Evolutionary conservation across 169 alveolate genomes (phyloP), one percentile per base, ranked within the genome.

Genomic region (Besnoitia besnoiti): DNA sequence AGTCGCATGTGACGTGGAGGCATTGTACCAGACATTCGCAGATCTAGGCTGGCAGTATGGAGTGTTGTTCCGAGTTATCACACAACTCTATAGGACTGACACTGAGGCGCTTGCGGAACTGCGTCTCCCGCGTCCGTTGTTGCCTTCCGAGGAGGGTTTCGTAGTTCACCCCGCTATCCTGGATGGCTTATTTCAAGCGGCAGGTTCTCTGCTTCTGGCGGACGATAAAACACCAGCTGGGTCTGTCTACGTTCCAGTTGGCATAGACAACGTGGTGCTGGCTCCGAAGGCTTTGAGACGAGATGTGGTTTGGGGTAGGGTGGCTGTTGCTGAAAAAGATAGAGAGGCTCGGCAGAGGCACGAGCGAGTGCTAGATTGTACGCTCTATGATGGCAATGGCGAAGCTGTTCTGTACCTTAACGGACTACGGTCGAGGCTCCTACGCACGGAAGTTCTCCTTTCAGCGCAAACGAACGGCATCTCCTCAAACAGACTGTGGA

Each of bases 31-130:
- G 39, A 67, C 80, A 67, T 67, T 67, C 44, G 46, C 47, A n/a
- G 46, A 67, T 0, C 24, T 67, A 67, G 80, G 80, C 47, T 67
- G 80, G 80, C 80, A 67, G n/a, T 67, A 67, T 35, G 80, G 80
- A 42, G n/a, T 8, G 24, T 33, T 35, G 39, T 67, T 67, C 44
- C 80, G 42, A 16, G 21, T 42, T 7, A 67, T 67, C 10, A 16
- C 80, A 16, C 80, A 33, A 24, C 80, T 67, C 80, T 35, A 16
- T 35, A 67, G n/a, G 21, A 30, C 47, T 7, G 80, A 67, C 80
- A 67, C 80, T n/a, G 80, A 67, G 19, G 80, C 80, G 7, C 44
- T 67, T 24, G 80, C 44, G n/a, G 46, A 35, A 67, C 80, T 67
- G 80, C 80, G 80, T 30, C 44, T 30, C 7, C 80, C 80, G 10